These are phyloP conservation scores for Fusarium sp. DNA, from an alignment of 2,329 filamentous ascomycete genomes.

Conservation along the genomic window DNA sequence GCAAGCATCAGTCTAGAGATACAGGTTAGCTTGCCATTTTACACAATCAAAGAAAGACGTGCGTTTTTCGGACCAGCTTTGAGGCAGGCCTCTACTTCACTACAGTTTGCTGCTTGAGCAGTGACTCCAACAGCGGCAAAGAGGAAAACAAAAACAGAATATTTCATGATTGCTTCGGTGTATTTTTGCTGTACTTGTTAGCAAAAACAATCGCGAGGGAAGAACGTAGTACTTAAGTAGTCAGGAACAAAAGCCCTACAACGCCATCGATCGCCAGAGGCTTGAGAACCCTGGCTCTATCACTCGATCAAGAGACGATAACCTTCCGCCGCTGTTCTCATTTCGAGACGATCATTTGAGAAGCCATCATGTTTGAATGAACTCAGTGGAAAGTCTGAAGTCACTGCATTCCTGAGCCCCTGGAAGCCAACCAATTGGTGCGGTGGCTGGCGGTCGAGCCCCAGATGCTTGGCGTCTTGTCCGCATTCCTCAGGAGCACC, in stretches of 20 bases:
- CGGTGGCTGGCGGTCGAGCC: neutral
- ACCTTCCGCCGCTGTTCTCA: neutral
- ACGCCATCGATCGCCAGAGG: neutral
- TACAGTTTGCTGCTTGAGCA: constrained; percentile 11
- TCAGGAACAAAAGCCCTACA: neutral
- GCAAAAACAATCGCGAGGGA: accelerated
- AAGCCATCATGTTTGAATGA: neutral
- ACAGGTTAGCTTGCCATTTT: neutral
- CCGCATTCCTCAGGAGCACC: neutral
- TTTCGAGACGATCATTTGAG: neutral
- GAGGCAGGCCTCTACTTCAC: constrained; percentile 5
- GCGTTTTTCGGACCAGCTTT: constrained; percentile 12
- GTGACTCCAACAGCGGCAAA: neutral
- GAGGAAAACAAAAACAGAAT: neutral
- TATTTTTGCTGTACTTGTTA: too few relatives aligned
- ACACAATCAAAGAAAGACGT: accelerated
- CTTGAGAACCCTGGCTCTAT: neutral
- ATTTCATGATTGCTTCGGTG: neutral
- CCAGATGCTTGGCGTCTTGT: neutral
- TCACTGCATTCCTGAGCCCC: neutral
- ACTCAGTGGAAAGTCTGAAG: neutral
- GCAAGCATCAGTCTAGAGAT: neutral
- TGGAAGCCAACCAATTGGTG: neutral
- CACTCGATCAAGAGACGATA: neutral
- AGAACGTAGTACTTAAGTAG: neutral